Conservation (phyloP, 2,329 filamentous ascomycete species). For the Xylogone sp. region DNA sequence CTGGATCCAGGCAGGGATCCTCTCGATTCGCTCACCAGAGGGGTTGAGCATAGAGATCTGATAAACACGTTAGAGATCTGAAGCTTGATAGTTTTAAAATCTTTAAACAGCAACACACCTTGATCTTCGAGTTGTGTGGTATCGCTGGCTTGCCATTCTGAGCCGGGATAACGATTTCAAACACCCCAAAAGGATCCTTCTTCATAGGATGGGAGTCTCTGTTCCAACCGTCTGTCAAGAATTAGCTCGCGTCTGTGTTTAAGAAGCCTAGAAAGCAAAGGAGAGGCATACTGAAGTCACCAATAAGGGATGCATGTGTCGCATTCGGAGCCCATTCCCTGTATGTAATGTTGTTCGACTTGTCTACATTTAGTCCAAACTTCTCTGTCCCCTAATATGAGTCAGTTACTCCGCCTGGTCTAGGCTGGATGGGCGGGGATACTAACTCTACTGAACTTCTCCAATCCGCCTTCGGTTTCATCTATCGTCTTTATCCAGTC, state of each 20-base stretch:
- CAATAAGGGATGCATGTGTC: conserved; percentile 76
- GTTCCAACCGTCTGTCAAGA: conserved; percentile 73
- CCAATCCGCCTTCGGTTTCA: conserved; percentile 79
- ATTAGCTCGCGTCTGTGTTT: conserved; percentile 16
- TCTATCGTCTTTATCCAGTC: conserved; percentile 85
- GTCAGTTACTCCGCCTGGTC: conserved; percentile 8
- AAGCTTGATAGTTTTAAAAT: too few relatives aligned
- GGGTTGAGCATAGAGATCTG: conserved; percentile 83
- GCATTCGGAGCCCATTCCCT: conserved; percentile 97
- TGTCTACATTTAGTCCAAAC: conserved; percentile 79
- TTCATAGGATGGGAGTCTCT: conserved; percentile 80
- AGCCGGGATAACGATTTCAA: conserved; percentile 74
- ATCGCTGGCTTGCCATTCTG: conserved; percentile 74
- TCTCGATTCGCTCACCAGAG: conserved; percentile 76
- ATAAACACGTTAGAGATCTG: conserved; percentile 12
- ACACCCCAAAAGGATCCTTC: conserved; percentile 80
- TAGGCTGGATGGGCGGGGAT: background rate
- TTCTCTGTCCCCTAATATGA: conserved; percentile 70
- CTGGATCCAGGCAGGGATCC: conserved; percentile 94
- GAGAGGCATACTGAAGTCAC: conserved; percentile 75
- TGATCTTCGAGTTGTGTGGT: conserved; percentile 91
- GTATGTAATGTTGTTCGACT: conserved; percentile 83
- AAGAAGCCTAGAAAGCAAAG: too few relatives aligned
- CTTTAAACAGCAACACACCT: conserved; percentile 50
- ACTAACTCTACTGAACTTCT: conserved; percentile 81